These are phyloP conservation scores for Thamnidium elegans DNA, from an alignment of 192 early-diverging fungal genomes.

Conservation along the genomic window DNA sequence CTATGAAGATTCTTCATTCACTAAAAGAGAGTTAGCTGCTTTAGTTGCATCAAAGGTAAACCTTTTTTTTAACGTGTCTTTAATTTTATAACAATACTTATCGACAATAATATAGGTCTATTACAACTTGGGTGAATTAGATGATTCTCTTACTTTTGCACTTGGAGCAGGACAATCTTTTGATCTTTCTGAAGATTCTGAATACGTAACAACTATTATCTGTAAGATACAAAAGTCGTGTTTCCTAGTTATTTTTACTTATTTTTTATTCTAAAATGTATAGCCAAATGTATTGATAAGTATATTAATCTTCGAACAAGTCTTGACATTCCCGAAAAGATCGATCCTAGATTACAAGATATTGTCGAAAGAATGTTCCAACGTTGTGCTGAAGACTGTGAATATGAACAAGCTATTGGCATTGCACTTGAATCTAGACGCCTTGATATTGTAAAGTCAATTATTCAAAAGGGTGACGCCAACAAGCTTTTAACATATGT, in stretches of 20 bases:
- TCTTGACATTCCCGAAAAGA: slow-evolving; percentile 41
- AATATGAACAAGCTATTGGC: slow-evolving; percentile 92
- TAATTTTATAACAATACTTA: slow-evolving; percentile 3
- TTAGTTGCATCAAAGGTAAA: slow-evolving; percentile 93
- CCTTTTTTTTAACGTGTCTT: not conserved
- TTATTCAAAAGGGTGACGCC: slow-evolving; percentile 69
- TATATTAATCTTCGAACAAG: slow-evolving; percentile 75
- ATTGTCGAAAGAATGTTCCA: slow-evolving; percentile 96
- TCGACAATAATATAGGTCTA: slow-evolving; percentile 66
- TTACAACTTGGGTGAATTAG: slow-evolving; percentile 94
- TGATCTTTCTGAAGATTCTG: slow-evolving; percentile 73
- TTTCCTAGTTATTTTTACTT: not conserved
- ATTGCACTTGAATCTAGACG: slow-evolving; percentile 92
- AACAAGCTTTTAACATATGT: slow-evolving; percentile 79
- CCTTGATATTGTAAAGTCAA: slow-evolving; percentile 86
- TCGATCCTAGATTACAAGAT: slow-evolving; percentile 79
- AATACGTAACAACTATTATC: slow-evolving; percentile 94
- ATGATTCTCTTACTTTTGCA: slow-evolving; percentile 95
- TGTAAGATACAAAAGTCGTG: slow-evolving; percentile 52
- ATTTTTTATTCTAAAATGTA: slow-evolving; percentile 5
- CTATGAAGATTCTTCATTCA: slow-evolving; percentile 88
- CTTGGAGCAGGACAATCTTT: slow-evolving; percentile 90
- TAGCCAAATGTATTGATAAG: slow-evolving; percentile 91
- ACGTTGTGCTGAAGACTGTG: slow-evolving; percentile 80
- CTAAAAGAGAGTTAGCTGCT: slow-evolving; percentile 85